Evolutionary conservation across 1,139 yeast species (phyloP).

Genomic region (Meyerozyma athensensis): DNA sequence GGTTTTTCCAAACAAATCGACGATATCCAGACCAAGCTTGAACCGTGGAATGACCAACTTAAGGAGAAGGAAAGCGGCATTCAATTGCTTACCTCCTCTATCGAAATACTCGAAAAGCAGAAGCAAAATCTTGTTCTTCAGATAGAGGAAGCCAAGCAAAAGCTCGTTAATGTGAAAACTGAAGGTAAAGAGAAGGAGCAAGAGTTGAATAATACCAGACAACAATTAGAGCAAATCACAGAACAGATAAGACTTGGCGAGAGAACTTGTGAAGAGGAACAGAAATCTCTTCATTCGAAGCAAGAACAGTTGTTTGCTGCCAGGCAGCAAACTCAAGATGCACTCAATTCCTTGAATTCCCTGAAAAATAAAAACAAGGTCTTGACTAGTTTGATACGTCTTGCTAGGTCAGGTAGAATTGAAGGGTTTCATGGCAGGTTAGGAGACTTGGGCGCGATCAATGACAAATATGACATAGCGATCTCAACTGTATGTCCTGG

Average conservation of each 20-base stretch:
- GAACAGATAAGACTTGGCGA: constrained; percentile 58
- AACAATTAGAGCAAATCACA: constrained; percentile 43
- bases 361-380: constrained; percentile 71
- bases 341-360: constrained; percentile 51
- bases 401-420: constrained; percentile 79
- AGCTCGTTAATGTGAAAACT: constrained; percentile 44
- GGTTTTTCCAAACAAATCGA: constrained; percentile 62
- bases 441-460: constrained; percentile 88
- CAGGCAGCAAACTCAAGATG: constrained; percentile 64
- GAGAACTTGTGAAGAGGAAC: constrained; percentile 50
- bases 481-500: constrained; percentile 94
- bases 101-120: constrained; percentile 54
- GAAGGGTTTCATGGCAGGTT: constrained; percentile 84
- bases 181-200: constrained; percentile 53
- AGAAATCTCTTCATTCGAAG: constrained; percentile 45
- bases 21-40: constrained; percentile 56
- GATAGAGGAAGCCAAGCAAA: constrained; percentile 41
- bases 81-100: constrained; percentile 59
- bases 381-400: constrained; percentile 58
- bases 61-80: constrained; percentile 64
- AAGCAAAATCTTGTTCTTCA: constrained; percentile 40
- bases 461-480: constrained; percentile 84
- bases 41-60: constrained; percentile 79
- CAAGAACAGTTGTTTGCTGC: constrained; percentile 48
- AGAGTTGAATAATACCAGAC: constrained; percentile 35